Evolutionary conservation across 2,329 filamentous ascomycete genomes (phyloP), one percentile per base, ranked within the genome.

Genomic region (Curvularia hawaiiensis): DNA sequence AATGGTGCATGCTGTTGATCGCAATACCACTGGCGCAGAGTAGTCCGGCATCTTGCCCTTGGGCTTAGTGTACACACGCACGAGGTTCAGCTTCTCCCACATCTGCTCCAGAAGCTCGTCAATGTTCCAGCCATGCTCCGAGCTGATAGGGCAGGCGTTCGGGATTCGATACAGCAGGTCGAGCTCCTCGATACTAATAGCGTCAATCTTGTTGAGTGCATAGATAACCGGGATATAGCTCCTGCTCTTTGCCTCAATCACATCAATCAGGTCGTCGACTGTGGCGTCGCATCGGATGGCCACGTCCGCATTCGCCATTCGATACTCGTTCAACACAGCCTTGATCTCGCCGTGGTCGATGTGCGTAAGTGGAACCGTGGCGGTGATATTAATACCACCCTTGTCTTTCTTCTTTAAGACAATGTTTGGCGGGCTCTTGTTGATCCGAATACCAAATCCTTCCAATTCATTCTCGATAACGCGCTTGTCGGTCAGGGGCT

Each of bases 341-440:
- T 91, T 96, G 83, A 99, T 97, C 82, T 99, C 95, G 73, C 96
- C 95, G 67, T 92, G 85, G 76, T 95, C 91, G 72, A 99, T 97
- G 78, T 99, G 92, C 24, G 90, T 90, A 67, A 99, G 82, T 5
- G 93, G 92, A 44, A 95, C 89, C 2, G 95, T 99, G 79, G 87
- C 95, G n/a, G 93, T 97, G 73, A 99, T 95, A 73, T 91, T 93
- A 73, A 99, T 87, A 35, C 95, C 95, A 67, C 95, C 95, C 81
- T 98, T 98, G 79, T 99, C 95, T 83, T 99, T 99, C 84, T 99
- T 99, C 80, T 89, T 96, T 83, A 97, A 97, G n/a, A 95, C 91
- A 72, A 99, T 99, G 77, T 99, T 99, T 40, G 95, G 95, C 26
- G 95, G 95, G 69, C 88, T 81, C 82, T 98, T 99, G 83, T 99